Evolutionary conservation across 2,329 filamentous ascomycete genomes (phyloP).

Genomic region (Drechslerella stenobrocha): DNA sequence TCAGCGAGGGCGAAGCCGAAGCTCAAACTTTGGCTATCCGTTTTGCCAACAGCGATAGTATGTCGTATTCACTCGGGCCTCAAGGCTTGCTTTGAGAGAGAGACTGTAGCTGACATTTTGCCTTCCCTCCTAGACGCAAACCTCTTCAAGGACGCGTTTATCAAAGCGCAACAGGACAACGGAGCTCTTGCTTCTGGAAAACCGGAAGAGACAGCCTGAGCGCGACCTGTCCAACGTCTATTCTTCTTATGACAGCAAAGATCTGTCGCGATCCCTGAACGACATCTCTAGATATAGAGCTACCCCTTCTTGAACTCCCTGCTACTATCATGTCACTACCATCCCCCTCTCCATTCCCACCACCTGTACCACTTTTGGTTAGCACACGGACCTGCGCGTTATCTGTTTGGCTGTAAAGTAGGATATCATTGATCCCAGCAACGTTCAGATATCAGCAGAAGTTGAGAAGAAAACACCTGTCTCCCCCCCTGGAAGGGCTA

Average conservation of each 20-base stretch:
- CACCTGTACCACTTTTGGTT: neutral
- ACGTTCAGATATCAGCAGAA: slow-evolving; percentile 1
- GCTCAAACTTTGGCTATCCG: slow-evolving; percentile 94
- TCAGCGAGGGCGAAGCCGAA: slow-evolving; percentile 96
- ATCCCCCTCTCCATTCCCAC: neutral
- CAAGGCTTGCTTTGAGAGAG: neutral
- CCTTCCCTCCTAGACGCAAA: slow-evolving; percentile 73
- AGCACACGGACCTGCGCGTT: neutral
- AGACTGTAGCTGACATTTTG: neutral
- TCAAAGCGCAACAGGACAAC: slow-evolving; percentile 96
- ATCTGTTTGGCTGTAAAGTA: slow-evolving; percentile 7
- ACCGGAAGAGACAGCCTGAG: slow-evolving; percentile 11
- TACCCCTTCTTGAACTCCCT: slow-evolving; percentile 1
- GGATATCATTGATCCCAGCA: slow-evolving; percentile 5
- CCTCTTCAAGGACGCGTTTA: slow-evolving; percentile 94
- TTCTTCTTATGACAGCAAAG: neutral
- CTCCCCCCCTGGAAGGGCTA: neutral
- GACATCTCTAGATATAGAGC: slow-evolving; percentile 4
- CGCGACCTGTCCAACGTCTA: neutral
- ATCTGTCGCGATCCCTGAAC: neutral
- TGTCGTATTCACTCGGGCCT: slow-evolving; percentile 53
- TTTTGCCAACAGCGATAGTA: slow-evolving; percentile 97
- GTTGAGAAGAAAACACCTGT: neutral
- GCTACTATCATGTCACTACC: neutral
- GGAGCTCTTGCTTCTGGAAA: slow-evolving; percentile 72